Evolutionary conservation across 208 protist genomes (phyloP).

Genomic region (Angomonas ambiguus): DNA sequence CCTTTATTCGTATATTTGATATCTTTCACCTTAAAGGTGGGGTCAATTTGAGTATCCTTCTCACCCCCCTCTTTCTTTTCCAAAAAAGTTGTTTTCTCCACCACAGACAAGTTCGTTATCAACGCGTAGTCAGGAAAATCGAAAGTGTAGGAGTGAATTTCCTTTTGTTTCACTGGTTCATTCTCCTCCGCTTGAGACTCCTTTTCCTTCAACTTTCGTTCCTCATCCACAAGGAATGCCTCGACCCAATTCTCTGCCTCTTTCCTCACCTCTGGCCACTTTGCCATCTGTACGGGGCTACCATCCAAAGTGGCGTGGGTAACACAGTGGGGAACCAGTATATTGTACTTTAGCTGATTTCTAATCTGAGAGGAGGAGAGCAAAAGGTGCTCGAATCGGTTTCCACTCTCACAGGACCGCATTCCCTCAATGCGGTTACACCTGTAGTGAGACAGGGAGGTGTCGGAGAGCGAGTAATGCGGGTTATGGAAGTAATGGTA

Average conservation of each 20-base stretch:
- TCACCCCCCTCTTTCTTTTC: not conserved
- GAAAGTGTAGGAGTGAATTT: not conserved
- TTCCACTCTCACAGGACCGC: not conserved
- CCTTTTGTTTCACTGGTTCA: not conserved
- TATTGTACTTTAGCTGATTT: not conserved
- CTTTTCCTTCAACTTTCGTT: not conserved
- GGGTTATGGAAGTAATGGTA: not conserved
- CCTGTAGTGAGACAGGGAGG: not conserved
- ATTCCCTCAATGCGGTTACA: not conserved
- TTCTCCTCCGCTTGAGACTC: not conserved
- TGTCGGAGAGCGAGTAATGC: not conserved
- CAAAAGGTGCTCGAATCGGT: not conserved
- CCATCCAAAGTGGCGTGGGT: not conserved
- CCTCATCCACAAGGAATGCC: not conserved
- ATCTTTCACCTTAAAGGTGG: not conserved
- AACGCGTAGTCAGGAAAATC: not conserved
- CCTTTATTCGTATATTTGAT: not conserved
- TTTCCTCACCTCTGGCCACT: not conserved
- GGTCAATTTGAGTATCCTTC: not conserved
- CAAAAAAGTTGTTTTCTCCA: not conserved
- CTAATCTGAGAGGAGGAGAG: not conserved
- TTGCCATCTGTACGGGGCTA: not conserved
- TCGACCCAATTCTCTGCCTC: not conserved
- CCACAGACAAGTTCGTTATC: not conserved
- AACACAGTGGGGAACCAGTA: not conserved